These are phyloP conservation scores for Marasmius fiardii DNA, from an alignment of 1,284 basidiomycete genomes.

Conservation along the genomic window DNA sequence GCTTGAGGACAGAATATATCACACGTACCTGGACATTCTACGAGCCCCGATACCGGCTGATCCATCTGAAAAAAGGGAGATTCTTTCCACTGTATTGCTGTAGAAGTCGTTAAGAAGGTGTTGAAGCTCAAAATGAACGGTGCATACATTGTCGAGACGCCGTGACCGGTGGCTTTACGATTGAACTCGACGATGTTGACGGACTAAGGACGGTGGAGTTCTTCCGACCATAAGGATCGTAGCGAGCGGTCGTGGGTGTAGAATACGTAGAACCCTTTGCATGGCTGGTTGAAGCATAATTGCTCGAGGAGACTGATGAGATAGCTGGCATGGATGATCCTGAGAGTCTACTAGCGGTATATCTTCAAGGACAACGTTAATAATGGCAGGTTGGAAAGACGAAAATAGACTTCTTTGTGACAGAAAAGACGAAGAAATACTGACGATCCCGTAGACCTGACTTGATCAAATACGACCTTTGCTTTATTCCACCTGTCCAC, in stretches of 20 bases:
- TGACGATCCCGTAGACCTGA: constrained; percentile 58
- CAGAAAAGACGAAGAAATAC: constrained; percentile 28
- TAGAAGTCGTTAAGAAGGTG: not conserved
- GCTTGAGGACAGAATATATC: not conserved
- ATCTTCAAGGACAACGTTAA: constrained; percentile 8
- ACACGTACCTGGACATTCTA: constrained; percentile 69
- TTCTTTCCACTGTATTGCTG: constrained; percentile 72
- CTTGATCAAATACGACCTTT: constrained; percentile 57
- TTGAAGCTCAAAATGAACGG: not conserved
- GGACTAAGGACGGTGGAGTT: not conserved
- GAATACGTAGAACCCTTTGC: not conserved
- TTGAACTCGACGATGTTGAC: not conserved
- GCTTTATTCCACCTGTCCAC: constrained; percentile 66
- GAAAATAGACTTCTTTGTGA: constrained; percentile 3
- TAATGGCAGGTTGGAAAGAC: constrained; percentile 10
- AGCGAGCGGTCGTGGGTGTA: not conserved
- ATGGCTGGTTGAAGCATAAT: not conserved
- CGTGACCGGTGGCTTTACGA: not conserved
- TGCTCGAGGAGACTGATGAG: constrained; percentile 2
- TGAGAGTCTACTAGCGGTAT: constrained; percentile 5
- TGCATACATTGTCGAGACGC: not conserved
- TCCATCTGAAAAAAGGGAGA: constrained; percentile 78
- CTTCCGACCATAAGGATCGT: not conserved
- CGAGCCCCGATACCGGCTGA: constrained; percentile 56
- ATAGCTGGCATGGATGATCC: constrained; percentile 4